Evolutionary conservation across 768 basidiomycete species (phyloP).

Genomic region (Neoboletus magnificus): DNA sequence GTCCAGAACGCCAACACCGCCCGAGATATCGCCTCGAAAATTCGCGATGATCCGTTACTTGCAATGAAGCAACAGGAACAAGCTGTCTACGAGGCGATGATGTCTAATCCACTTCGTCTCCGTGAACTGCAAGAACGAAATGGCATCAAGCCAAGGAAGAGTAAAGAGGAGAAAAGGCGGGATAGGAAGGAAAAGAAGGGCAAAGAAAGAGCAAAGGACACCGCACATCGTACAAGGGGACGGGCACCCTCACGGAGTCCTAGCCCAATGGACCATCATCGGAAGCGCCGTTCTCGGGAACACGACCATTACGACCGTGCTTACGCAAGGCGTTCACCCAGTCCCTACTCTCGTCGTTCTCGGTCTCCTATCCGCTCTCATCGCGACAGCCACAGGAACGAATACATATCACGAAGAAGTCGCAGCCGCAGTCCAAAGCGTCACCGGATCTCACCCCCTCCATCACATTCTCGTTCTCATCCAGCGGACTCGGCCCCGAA

Average conservation of each 20-base stretch:
- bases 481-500: conserved; percentile 12
- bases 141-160: conserved; percentile 79
- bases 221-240: conserved; percentile 34
- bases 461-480: conserved; percentile 21
- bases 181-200: conserved; percentile 48
- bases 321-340: conserved; percentile 40
- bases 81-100: conserved; percentile 80
- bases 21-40: conserved; percentile 88
- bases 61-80: conserved; percentile 99
- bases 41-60: conserved; percentile 95
- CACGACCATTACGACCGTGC: conserved; percentile 25
- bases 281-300: conserved; percentile 29
- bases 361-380: conserved; percentile 41
- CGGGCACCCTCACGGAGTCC: conserved; percentile 30
- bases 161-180: conserved; percentile 56
- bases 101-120: conserved; percentile 82
- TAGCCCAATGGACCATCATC: conserved; percentile 30
- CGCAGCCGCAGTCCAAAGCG: conserved; percentile 45
- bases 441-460: conserved; percentile 43
- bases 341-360: conserved; percentile 45
- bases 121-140: conserved; percentile 77
- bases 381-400: conserved; percentile 20
- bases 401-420: conserved; percentile 25
- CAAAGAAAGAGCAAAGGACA: conserved; percentile 17
- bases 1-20: conserved; percentile 89